Base-by-base conservation (phyloP, 2,329 filamentous ascomycete genomes). In the Colletotrichum sp. region DNA sequence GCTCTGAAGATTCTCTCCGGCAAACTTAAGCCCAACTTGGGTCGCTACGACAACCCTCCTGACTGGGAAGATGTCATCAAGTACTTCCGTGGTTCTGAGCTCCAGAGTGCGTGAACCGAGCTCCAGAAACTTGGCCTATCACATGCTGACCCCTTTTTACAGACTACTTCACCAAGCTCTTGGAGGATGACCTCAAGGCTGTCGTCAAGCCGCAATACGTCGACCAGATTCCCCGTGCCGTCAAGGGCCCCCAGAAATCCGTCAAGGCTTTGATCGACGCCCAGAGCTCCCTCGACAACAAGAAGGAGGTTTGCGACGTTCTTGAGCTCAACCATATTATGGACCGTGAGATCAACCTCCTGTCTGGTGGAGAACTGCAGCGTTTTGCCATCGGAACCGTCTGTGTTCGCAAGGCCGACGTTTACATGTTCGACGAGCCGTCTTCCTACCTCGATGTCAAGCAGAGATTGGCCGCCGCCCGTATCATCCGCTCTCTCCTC, bases 401-500 rank as follows among this genome's bases (percentile, higher is more conserved):
- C 77, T 98, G 96, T 82, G 96, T 98, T 26, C 96, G 98, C 85
- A 93, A 98, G 82, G 96, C 96, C 79, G 97, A 99, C 84, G 95
- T 98, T 13, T 99, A 99, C 90, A 98, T 99, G 97, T 99, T 99
- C 82, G 97, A 99, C 86, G 97, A 99, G 89, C 97, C 97, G 21
- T 98, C 96, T 55, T 99, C 97, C 48, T 99, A 98, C 86, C 92
- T 99, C 74, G 97, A 99, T 94, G 97, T 99, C 83, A 98, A 98
- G 91, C 97, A 99, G 87, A 95, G 97, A 93, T 89, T 99, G 79
- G 94, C 94, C 79, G 97, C 97, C 77, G 96, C 95, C 80, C 92
- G 94, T 80, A 95, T 98, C 80, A 98, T 99, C 81, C 96, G 97
- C 79, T 96, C 95, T 78, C 92, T 99, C 65, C 91, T 98, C 70